Evolutionary conservation across 176 grass and related monocot species (phyloP), one percentile per base, ranked within the genome.

Genomic region (Oryza glumipatula): DNA sequence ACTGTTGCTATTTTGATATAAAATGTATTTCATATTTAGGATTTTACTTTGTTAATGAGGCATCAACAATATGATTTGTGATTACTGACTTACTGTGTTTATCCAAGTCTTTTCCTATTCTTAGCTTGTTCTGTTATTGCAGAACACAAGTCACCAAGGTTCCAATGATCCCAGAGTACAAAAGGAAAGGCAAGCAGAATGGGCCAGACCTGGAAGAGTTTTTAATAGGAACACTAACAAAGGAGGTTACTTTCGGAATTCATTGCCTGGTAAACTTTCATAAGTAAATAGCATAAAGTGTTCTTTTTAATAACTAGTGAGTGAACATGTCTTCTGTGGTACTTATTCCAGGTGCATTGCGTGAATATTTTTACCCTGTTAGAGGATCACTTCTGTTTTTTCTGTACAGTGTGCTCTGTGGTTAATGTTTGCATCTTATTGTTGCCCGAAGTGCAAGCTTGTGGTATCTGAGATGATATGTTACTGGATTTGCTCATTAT

Each of bases 161-260:
- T 71, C 76, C 45, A 86, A 47, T 67, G 69, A 74, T 83, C 52
- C 9, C 65, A 67, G 72, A 41, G 56, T 72, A 75, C 85, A 76
- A 66, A 84, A 60, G 58, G 70, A 84, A 63, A 79, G 19, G 17
- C 76, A 78, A 51, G 63, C 54, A 56, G 78, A 79, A 79, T 74
- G 33, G 83, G 71, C 61, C 80, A 92, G 72, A 72, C 41, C 86
- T 86, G 83, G 76, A 76, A 79, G 48, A 80, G 49, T 82, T 66
- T 76, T 35, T 3, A 73, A 76, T 80, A 88, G 65, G 83, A 89
- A 80, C 61, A 51, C 8, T 58, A 83, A 76, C 26, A 92, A 70
- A 83, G 74, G 86, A 69, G 79, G 79, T 22, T 86, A 83, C 65
- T 72, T 83, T 75, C 83, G 33, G 71, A 88, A 65, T 86, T 49